These are phyloP conservation scores for Pythium aquatile DNA, from an alignment of 352 stramenopile genomes.

Conservation along the genomic window DNA sequence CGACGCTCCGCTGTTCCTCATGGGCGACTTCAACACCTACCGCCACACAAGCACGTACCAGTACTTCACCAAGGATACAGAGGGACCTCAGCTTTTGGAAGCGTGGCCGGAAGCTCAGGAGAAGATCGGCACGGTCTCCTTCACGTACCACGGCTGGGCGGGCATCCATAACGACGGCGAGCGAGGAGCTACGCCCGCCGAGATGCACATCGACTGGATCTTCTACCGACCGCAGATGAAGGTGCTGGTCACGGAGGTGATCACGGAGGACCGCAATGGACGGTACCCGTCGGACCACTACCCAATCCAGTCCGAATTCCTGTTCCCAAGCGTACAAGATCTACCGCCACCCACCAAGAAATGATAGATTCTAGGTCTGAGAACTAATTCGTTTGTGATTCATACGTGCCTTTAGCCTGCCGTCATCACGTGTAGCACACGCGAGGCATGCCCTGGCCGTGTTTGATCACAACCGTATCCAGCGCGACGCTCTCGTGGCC, in stretches of 20 bases:
- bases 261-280: constrained; percentile 77
- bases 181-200: constrained; percentile 53
- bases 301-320: constrained; percentile 76
- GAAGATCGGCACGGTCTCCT: constrained; percentile 75
- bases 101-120: constrained; percentile 67
- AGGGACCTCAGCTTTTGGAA: constrained; percentile 63
- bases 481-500: constrained; percentile 89
- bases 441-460: constrained; percentile 48
- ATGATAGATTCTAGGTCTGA: background rate
- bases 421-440: constrained; percentile 35
- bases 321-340: constrained; percentile 65
- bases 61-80: constrained; percentile 69
- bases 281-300: constrained; percentile 88
- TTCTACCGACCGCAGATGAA: constrained; percentile 80
- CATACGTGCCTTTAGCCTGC: background rate
- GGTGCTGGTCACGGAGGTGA: constrained; percentile 75
- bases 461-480: constrained; percentile 74
- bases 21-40: constrained; percentile 88
- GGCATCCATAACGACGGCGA: constrained; percentile 83
- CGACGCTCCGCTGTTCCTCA: constrained; percentile 63
- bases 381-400: background rate
- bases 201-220: constrained; percentile 90
- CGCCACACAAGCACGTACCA: constrained; percentile 76
- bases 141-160: constrained; percentile 86
- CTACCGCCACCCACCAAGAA: constrained; percentile 43